Evolutionary conservation across 75 land plant species (phyloP).

Genomic region (Azolla pinnata): DNA sequence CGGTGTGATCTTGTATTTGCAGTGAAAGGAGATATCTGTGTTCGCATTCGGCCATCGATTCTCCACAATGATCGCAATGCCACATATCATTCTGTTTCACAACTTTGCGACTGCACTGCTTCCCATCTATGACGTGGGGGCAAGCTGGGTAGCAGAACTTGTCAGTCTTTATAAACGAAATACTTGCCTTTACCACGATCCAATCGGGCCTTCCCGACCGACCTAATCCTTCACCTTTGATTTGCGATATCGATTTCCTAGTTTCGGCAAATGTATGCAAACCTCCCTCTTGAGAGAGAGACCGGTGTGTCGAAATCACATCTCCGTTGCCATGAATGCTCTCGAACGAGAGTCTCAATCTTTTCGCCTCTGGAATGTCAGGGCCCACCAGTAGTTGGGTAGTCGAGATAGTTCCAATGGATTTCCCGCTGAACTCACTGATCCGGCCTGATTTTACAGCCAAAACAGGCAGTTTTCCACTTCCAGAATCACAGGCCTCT

Average conservation of each 20-base stretch:
- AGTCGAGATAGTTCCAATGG: conserved; percentile 59
- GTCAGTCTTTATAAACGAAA: conserved; percentile 65
- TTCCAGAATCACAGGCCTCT: conserved; percentile 72
- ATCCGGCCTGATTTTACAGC: conserved; percentile 80
- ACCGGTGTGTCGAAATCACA: conserved; percentile 31
- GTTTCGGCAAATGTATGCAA: conserved; percentile 37
- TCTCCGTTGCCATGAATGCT: conserved; percentile 56
- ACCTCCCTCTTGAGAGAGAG: conserved; percentile 61
- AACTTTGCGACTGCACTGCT: conserved; percentile 88
- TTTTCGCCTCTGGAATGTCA: conserved; percentile 59
- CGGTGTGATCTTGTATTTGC: conserved; percentile 85
- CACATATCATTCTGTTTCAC: conserved; percentile 84
- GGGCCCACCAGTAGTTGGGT: conserved; percentile 73
- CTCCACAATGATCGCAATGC: conserved; percentile 80
- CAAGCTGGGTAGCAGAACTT: conserved; percentile 91
- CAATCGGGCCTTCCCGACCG: conserved; percentile 86
- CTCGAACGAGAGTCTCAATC: conserved; percentile 65
- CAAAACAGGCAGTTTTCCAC: conserved; percentile 61
- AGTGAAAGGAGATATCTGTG: conserved; percentile 76
- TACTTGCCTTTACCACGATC: conserved; percentile 62
- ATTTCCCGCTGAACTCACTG: conserved; percentile 79
- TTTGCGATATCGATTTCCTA: conserved; percentile 72
- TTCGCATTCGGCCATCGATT: conserved; percentile 69
- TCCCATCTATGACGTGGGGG: conserved; percentile 56
- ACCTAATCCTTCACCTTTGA: conserved; percentile 90